phyloP scores from a whole-genome alignment of 371 early-diverging fungal genomes.

The Mucor irregularis region DNA sequence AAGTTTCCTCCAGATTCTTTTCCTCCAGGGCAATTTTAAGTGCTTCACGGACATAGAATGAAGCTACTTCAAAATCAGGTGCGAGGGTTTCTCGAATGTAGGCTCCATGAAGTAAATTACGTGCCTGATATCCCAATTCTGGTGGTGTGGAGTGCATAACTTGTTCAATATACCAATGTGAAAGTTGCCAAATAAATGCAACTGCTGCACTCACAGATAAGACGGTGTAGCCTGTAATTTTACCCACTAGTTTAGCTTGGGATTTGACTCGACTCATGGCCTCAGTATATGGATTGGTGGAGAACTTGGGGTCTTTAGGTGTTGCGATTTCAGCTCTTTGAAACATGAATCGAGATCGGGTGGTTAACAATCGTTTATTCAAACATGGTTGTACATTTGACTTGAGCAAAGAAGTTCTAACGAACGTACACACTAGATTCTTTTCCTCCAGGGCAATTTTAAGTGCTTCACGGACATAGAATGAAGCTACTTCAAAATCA shows the following conservation, averaged over 20 bases:
- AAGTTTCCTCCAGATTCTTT: constrained; percentile 29
- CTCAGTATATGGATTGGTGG: constrained; percentile 39
- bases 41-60: constrained; percentile 40
- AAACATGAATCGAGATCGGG: neutral
- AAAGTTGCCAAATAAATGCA: constrained; percentile 41
- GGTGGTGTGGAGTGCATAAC: constrained; percentile 40
- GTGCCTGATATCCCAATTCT: constrained; percentile 39
- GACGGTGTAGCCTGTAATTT: constrained; percentile 35
- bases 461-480: constrained; percentile 43
- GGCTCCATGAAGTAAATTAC: constrained; percentile 52
- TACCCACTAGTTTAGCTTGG: constrained; percentile 34
- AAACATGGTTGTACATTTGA: neutral
- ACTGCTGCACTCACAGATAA: constrained; percentile 29
- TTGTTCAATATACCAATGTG: constrained; percentile 54
- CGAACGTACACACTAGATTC: constrained; percentile 22
- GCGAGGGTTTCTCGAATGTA: constrained; percentile 46
- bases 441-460: constrained; percentile 42
- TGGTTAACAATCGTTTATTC: neutral
- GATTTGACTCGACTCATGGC: constrained; percentile 22
- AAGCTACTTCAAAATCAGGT: constrained; percentile 42
- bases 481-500: constrained; percentile 40
- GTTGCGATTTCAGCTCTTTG: neutral
- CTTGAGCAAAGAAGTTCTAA: no score
- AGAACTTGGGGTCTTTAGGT: constrained; percentile 10
- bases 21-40: constrained; percentile 42